Conservation (phyloP, 192 early-diverging fungal genomes). For the Backusella macrospora region DNA sequence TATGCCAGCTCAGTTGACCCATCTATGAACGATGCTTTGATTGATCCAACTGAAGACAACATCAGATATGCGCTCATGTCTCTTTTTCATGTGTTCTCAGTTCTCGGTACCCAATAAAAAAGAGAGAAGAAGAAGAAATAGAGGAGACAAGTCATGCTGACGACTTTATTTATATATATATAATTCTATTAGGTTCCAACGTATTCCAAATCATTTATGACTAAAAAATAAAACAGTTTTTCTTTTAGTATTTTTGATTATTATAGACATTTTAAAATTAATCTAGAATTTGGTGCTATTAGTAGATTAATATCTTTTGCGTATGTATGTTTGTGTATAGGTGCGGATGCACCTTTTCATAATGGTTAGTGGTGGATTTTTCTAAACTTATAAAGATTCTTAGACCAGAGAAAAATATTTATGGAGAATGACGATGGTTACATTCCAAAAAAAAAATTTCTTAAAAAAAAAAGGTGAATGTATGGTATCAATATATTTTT, state of each 20-base stretch:
- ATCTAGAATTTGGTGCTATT: too few relatives aligned
- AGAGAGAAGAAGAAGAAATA: background rate
- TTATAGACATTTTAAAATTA: too few relatives aligned
- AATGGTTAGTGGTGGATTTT: too few relatives aligned
- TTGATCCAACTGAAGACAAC: background rate
- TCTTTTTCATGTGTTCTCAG: background rate
- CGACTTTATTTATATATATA: too few relatives aligned
- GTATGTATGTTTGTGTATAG: too few relatives aligned
- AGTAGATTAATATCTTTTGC: too few relatives aligned
- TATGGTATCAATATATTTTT: background rate
- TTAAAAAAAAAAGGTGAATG: background rate
- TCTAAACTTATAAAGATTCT: background rate
- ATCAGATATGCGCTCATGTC: background rate
- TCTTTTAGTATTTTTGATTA: too few relatives aligned
- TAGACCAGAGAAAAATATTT: background rate
- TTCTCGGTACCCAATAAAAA: background rate
- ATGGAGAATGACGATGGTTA: background rate
- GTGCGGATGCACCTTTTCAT: too few relatives aligned
- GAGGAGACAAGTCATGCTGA: too few relatives aligned
- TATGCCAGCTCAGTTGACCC: background rate
- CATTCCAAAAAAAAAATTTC: constrained; percentile 1
- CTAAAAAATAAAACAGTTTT: too few relatives aligned
- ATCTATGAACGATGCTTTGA: background rate
- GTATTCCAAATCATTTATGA: too few relatives aligned
- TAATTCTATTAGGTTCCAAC: too few relatives aligned